These are phyloP conservation scores for Exophiala spinifera DNA, from an alignment of 2,329 filamentous ascomycete species.

Conservation along the genomic window DNA sequence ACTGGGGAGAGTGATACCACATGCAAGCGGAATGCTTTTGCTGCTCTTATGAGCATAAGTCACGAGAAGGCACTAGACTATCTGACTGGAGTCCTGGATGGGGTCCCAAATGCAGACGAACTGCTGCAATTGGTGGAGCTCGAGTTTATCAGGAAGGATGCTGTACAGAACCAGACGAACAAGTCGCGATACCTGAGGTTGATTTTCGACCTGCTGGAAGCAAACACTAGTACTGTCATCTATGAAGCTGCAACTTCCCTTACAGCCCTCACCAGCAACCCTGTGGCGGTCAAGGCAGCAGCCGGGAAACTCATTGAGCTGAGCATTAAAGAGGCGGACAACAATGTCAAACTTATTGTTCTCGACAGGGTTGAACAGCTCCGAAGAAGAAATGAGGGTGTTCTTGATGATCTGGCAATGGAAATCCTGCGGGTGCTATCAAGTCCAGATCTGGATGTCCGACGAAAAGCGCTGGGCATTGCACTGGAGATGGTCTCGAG, in stretches of 20 bases:
- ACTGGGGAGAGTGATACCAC: conserved; percentile 88
- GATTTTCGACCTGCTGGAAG: conserved; percentile 95
- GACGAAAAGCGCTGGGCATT: conserved; percentile 83
- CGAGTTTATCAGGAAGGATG: conserved; percentile 97
- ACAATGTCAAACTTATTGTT: conserved; percentile 98
- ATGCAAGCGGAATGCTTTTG: conserved; percentile 97
- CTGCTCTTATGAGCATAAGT: conserved; percentile 82
- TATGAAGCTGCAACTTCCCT: conserved; percentile 96
- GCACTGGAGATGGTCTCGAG: conserved; percentile 97
- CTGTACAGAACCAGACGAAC: conserved; percentile 88
- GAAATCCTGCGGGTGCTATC: conserved; percentile 92
- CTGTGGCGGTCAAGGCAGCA: conserved; percentile 94
- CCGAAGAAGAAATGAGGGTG: conserved; percentile 81
- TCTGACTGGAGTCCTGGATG: conserved; percentile 83
- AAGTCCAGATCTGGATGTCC: conserved; percentile 92
- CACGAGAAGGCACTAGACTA: conserved; percentile 90
- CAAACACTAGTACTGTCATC: conserved; percentile 87
- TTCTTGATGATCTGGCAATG: conserved; percentile 93
- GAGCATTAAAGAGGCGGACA: conserved; percentile 95
- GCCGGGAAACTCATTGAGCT: conserved; percentile 95
- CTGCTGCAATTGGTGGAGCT: conserved; percentile 88
- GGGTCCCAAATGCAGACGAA: conserved; percentile 91
- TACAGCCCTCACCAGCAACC: conserved; percentile 90
- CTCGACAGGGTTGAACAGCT: conserved; percentile 88
- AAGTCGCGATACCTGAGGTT: conserved; percentile 92